Conservation (phyloP, 2,329 filamentous ascomycete species). For the Coniochaeta sp. region DNA sequence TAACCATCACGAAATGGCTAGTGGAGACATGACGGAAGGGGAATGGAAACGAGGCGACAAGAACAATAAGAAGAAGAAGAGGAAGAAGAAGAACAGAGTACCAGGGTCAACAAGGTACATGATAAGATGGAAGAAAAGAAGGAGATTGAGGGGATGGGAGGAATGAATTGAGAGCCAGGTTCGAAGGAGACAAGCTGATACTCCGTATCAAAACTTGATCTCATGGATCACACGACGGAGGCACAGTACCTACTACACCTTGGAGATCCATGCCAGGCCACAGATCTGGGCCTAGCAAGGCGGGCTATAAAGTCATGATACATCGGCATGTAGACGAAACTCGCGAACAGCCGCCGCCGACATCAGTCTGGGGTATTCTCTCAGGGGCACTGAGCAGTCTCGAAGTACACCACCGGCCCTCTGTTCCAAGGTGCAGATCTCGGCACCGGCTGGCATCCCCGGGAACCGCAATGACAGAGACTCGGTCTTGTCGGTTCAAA, state of each 20-base stretch:
- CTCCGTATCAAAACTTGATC: neutral
- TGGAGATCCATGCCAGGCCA: neutral
- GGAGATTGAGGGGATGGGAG: neutral
- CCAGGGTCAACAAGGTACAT: neutral
- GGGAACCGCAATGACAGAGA: neutral
- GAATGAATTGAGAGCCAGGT: neutral
- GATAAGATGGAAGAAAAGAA: neutral
- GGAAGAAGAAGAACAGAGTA: neutral
- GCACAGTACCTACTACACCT: neutral
- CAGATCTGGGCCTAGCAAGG: neutral
- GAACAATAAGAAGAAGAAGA: neutral
- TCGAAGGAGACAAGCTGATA: neutral
- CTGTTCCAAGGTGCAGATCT: neutral
- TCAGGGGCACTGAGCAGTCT: neutral
- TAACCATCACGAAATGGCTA: neutral
- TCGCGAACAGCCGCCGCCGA: neutral
- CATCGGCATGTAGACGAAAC: neutral
- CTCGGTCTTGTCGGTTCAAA: neutral
- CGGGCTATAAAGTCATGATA: neutral
- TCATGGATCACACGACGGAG: neutral
- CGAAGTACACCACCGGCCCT: neutral
- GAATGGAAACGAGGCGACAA: neutral
- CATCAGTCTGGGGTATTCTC: neutral
- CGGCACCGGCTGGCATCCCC: neutral
- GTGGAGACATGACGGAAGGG: neutral